Evolutionary conservation across 805 yeast species (phyloP), one percentile per base, ranked within the genome.

Genomic region (Schwanniomyces occidentalis): DNA sequence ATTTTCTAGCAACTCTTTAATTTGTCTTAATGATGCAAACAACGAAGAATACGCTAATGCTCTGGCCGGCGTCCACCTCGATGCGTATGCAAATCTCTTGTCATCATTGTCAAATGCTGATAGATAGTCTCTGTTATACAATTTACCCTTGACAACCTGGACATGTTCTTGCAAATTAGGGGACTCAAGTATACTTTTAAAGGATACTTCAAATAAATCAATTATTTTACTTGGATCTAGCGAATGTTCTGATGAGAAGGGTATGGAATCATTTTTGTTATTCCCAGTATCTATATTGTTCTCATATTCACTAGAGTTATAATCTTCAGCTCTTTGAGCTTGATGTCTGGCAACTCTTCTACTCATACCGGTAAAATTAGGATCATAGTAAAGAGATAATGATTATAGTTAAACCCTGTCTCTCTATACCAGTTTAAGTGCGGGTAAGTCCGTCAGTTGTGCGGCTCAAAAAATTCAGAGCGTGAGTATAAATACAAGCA

Each of bases 1-100:
- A 24, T 63, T 60, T 24, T 54, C 53, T 8, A 76, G 49, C 15
- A 71, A 24, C 3, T 60, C 54, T 27, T 58, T 52, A 7, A 79
- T 55, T 3, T 70, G 70, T 4, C 56, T 58, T 18, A 82, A 60
- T 9, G 74, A 63, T 1, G 78, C 66, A 46, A 87, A 80, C 15
- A 88, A 65, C 1, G 88, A 76, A 2, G 83, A 58, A 53, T 88
- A 88, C 0, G 87, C 80, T 29, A 86, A 64, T 0, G 95, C 81
- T 37, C 96, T 65, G 0, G 93, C 77, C 0, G 96, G 90, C 0
- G 93, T 74, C 96, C 96, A 88, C 46, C 96, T 65, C 14, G 82
- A 75, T 13, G 81, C 85, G 50, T 88, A 88, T 0, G 95, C 95
- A 42, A 73, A 74, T 34, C 95, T 67, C 45, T 83, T 80, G 29